phyloP scores from a whole-genome alignment of 2,329 filamentous ascomycete genomes.

The Stemphylium beticola region DNA sequence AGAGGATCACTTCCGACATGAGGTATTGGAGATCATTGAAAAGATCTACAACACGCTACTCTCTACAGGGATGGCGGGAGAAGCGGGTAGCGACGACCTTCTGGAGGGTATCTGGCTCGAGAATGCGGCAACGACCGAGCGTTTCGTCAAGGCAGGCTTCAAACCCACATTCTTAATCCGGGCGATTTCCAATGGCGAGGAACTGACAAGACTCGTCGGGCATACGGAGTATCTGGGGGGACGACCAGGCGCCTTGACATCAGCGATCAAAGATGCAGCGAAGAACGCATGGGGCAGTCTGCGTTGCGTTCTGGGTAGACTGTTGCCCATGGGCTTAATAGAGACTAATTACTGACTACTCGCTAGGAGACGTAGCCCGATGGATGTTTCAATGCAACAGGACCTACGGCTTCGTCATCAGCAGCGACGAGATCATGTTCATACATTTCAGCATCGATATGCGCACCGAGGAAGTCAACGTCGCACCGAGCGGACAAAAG shows the following conservation, averaged over 20 bases:
- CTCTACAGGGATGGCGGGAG: neutral
- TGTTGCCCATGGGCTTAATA: too few relatives aligned
- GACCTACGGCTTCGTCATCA: constrained; percentile 24
- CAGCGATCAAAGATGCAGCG: constrained; percentile 8
- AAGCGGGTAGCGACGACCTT: neutral
- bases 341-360: neutral
- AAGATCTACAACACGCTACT: constrained; percentile 11
- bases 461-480: constrained; percentile 4
- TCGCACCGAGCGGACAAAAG: neutral
- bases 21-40: constrained; percentile 13
- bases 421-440: constrained; percentile 28
- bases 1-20: constrained; percentile 13
- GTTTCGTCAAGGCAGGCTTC: neutral
- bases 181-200: neutral
- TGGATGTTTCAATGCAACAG: constrained; percentile 28
- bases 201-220: constrained; percentile 17
- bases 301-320: constrained; percentile 26
- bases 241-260: constrained; percentile 16
- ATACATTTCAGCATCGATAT: constrained; percentile 13
- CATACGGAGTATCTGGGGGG: constrained; percentile 31
- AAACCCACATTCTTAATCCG: constrained; percentile 18
- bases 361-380: constrained; percentile 24
- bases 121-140: neutral
- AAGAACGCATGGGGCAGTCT: constrained; percentile 25
- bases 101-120: constrained; percentile 7